Conservation (phyloP, 768 basidiomycete genomes). For the Macrolepiota fuliginosa region DNA sequence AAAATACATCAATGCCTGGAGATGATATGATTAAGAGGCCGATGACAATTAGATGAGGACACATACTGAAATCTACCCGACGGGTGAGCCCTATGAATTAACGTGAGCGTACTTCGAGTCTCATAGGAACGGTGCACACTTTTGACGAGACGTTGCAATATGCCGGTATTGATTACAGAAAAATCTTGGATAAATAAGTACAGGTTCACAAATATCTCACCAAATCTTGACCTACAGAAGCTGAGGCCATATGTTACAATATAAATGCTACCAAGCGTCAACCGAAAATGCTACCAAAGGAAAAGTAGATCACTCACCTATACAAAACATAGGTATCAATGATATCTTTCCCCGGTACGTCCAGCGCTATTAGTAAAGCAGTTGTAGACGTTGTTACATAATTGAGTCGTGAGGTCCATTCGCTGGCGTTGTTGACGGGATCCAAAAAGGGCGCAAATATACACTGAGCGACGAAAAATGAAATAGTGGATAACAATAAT, state of each 20-base stretch:
- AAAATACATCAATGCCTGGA: constrained; percentile 77
- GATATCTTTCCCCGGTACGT: constrained; percentile 51
- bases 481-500: constrained; percentile 52
- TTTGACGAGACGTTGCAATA: constrained; percentile 58
- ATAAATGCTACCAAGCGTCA: constrained; percentile 34
- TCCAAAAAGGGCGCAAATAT: constrained; percentile 62
- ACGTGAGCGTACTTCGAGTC: background rate
- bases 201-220: background rate
- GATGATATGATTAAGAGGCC: background rate
- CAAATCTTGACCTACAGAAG: constrained; percentile 43
- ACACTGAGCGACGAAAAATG: constrained; percentile 64
- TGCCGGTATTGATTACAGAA: constrained; percentile 48
- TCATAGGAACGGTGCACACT: constrained; percentile 34
- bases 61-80: constrained; percentile 75
- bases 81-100: constrained; percentile 45
- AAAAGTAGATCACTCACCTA: constrained; percentile 40
- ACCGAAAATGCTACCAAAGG: background rate
- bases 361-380: constrained; percentile 59
- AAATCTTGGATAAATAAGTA: constrained; percentile 51
- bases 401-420: constrained; percentile 70
- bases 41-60: background rate
- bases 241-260: constrained; percentile 64
- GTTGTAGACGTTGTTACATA: constrained; percentile 65
- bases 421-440: constrained; percentile 71
- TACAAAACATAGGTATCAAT: constrained; percentile 67